Base-by-base conservation (phyloP, 768 basidiomycete species). In the Podaxis rugospora region DNA sequence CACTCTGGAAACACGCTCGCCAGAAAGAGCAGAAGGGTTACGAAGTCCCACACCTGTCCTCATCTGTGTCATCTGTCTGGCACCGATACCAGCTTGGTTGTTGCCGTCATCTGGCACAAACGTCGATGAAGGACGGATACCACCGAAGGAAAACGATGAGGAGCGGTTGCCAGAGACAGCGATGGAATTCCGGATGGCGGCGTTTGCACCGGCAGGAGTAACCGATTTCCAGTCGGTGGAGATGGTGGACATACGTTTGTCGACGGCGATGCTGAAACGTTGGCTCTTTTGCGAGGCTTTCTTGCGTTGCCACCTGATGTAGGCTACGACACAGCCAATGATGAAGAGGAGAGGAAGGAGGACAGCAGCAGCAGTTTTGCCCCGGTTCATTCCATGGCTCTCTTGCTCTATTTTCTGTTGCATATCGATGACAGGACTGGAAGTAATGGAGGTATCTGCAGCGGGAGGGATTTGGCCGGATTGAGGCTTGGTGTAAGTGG, bases 221-320 rank as follows among this genome's bases (percentile, higher is more conserved):
- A 92, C 85, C 47, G 81, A 79, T 70, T 87, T 88, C 91, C 91
- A 93, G 67, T 92, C 88, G 18, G 80, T 75, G 5, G 85, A 87
- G 65, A 92, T 90, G 52, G 87, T 89, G 1, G 85, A 88, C 91
- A 93, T 92, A 71, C 91, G 88, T 71, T 84, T 85, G 75, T 93
- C 91, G 70, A 93, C 71, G 9, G 77, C 81, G 69, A 86, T 80
- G 42, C 80, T 84, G 78, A 83, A 93, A 21, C 78, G 78, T 70
- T 75, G 80, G 67, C 82, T 78, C 69, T 88, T 79, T 28, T 81
- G 76, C 59, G 74, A 75, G 53, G 78, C 76, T 63, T 73, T 80
- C 32, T 71, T 66, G 61, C 91, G 84, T 54, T 72, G 81, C 60
- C 75, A 72, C 68, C 72, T 82, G 75, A 93, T 69, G 71, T 84